A percentile compares a stretch with the other conserved stretches of the same genome.
Conservation (phyloP, 2,329 filamentous ascomycete genomes). For the Fusarium sp. region DNA sequence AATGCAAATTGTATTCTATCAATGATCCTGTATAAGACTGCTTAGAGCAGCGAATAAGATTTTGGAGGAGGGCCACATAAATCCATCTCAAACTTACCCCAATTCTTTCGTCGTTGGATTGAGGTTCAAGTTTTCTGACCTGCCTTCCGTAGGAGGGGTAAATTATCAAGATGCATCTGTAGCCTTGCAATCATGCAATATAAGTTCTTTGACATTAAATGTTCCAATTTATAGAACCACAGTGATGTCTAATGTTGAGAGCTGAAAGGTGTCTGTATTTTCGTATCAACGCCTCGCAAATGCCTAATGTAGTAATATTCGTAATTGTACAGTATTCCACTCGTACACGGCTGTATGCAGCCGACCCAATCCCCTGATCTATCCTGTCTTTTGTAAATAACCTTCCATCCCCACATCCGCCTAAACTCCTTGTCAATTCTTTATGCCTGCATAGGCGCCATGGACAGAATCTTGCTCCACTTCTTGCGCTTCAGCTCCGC, state of each 20-base stretch:
- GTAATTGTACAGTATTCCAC: constrained; percentile 51
- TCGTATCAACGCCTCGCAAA: constrained; percentile 53
- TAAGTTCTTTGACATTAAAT: not conserved
- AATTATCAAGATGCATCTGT: constrained; percentile 15
- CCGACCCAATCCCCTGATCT: constrained; percentile 2
- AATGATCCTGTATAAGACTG: constrained; percentile 26
- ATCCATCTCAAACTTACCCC: not conserved
- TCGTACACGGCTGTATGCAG: constrained; percentile 37
- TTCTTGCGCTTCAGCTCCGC: constrained; percentile 89
- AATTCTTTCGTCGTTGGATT: not conserved
- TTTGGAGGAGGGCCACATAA: constrained; percentile 1
- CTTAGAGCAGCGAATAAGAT: not conserved
- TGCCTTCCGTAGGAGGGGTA: constrained; percentile 3
- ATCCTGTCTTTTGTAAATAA: constrained; percentile 35
- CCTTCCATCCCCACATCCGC: not conserved
- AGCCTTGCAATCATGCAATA: constrained; percentile 15
- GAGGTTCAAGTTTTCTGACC: not conserved
- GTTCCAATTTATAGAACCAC: constrained; percentile 3
- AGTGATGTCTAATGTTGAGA: constrained; percentile 23
- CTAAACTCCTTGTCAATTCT: not conserved
- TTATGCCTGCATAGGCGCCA: constrained; percentile 80
- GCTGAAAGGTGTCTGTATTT: constrained; percentile 44
- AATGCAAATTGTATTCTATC: constrained; percentile 34
- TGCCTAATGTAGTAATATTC: constrained; percentile 46
- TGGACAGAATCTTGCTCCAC: constrained; percentile 98